phyloP scores from a whole-genome alignment of 208 protist genomes.

The Trypanosoma grayi region DNA sequence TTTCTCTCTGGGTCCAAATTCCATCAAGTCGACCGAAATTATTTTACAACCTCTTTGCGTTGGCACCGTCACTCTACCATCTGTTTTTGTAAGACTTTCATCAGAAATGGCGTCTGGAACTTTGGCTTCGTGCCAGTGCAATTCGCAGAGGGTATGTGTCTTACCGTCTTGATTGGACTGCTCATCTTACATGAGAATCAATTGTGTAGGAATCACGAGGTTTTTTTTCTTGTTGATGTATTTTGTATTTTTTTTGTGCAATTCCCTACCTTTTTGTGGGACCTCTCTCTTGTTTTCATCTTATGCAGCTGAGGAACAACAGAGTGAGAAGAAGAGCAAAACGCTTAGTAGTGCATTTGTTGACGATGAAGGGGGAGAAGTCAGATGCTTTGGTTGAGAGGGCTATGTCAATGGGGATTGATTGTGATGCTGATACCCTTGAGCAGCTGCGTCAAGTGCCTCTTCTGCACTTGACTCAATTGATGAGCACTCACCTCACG shows the following conservation, averaged over 20 bases:
- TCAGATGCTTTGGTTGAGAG: conserved; percentile 18
- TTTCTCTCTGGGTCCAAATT: conserved; percentile 27
- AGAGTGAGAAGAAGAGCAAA: not conserved
- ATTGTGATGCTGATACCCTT: conserved; percentile 27
- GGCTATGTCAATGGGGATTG: conserved; percentile 30
- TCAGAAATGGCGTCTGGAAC: conserved; percentile 2
- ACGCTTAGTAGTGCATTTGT: not conserved
- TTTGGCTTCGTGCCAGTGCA: conserved; percentile 20
- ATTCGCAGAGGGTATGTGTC: conserved; percentile 34
- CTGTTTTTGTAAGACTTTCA: conserved; percentile 14
- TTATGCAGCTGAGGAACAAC: not conserved
- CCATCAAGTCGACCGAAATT: conserved; percentile 26
- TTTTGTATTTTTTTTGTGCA: conserved; percentile 2
- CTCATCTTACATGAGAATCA: not conserved
- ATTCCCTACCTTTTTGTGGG: not conserved
- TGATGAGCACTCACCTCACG: conserved; percentile 39
- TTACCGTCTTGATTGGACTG: conserved; percentile 18
- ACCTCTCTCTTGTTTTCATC: conserved; percentile 2
- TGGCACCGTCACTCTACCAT: conserved; percentile 17
- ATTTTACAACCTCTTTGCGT: conserved; percentile 31
- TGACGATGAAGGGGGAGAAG: conserved; percentile 6
- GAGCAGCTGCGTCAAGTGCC: conserved; percentile 34
- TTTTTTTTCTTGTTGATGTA: not conserved
- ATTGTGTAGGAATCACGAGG: not conserved
- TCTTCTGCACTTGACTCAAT: conserved; percentile 43